phyloP scores from a whole-genome alignment of 2,329 filamentous ascomycete species.

The Beauveria rudraprayagi region DNA sequence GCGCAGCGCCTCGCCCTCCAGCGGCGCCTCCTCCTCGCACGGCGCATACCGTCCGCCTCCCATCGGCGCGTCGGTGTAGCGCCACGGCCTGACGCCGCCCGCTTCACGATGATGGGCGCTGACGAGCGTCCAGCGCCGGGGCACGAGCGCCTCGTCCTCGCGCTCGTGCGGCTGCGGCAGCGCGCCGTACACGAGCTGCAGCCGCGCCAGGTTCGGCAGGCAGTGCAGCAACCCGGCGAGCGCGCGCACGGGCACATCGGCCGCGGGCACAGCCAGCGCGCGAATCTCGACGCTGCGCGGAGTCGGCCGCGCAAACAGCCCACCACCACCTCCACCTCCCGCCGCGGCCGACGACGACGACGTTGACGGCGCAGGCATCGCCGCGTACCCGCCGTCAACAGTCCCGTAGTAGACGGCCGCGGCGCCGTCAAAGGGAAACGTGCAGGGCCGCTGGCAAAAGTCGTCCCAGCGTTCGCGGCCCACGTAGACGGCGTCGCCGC shows the following conservation, averaged over 20 bases:
- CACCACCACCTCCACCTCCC: no score
- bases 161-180: constrained; percentile 5
- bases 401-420: constrained; percentile 6
- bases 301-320: not conserved
- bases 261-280: not conserved
- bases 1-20: not conserved
- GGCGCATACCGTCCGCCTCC: not conserved
- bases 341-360: not conserved
- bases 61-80: not conserved
- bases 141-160: constrained; percentile 5
- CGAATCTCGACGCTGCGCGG: not conserved
- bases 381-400: not conserved
- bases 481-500: constrained; percentile 1
- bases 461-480: not conserved
- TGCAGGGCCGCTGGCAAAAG: not conserved
- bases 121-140: not conserved
- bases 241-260: not conserved
- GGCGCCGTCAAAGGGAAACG: constrained; percentile 1
- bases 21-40: not conserved
- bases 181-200: not conserved
- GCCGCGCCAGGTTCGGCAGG: not conserved
- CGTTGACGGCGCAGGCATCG: not conserved
- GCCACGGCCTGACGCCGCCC: not conserved
- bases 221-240: not conserved
- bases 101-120: not conserved